A percentile compares a stretch with the other conserved stretches of the same genome.
Conservation (phyloP, 2,329 filamentous ascomycete genomes). For the Xylogone sp. region DNA sequence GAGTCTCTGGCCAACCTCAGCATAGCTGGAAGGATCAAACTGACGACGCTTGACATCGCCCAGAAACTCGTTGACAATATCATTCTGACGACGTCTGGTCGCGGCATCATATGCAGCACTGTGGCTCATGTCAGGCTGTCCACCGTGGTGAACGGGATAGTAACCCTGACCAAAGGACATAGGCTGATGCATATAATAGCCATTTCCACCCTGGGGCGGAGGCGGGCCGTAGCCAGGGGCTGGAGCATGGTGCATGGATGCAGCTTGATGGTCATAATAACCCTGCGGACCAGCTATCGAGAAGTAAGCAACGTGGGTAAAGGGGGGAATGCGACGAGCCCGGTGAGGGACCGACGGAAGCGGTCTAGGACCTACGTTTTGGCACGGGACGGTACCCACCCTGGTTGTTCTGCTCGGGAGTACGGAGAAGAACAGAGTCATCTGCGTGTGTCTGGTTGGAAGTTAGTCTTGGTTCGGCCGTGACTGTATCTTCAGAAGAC, state of each 20-base stretch:
- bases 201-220: slow-evolving; percentile 48
- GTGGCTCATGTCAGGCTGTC: slow-evolving; percentile 37
- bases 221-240: slow-evolving; percentile 46
- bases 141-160: slow-evolving; percentile 66
- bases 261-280: slow-evolving; percentile 63
- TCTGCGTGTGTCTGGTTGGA: slow-evolving; percentile 77
- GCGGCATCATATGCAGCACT: slow-evolving; percentile 62
- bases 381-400: slow-evolving; percentile 12
- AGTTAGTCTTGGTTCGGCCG: slow-evolving; percentile 22
- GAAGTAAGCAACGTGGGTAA: slow-evolving; percentile 20
- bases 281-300: slow-evolving; percentile 9
- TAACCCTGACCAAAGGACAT: slow-evolving; percentile 73
- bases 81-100: slow-evolving; percentile 83
- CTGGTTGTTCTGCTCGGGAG: slow-evolving; percentile 23
- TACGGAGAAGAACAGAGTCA: slow-evolving; percentile 68
- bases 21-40: slow-evolving; percentile 85
- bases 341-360: neutral
- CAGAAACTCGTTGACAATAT: slow-evolving; percentile 91
- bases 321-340: slow-evolving; percentile 26
- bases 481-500: no score
- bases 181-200: slow-evolving; percentile 50
- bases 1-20: slow-evolving; percentile 85
- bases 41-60: slow-evolving; percentile 87
- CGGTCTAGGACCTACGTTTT: slow-evolving; percentile 43
- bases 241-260: slow-evolving; percentile 57